Base-by-base conservation (phyloP, 2,329 filamentous ascomycete genomes). In the Myriosclerotinia curreyana region DNA sequence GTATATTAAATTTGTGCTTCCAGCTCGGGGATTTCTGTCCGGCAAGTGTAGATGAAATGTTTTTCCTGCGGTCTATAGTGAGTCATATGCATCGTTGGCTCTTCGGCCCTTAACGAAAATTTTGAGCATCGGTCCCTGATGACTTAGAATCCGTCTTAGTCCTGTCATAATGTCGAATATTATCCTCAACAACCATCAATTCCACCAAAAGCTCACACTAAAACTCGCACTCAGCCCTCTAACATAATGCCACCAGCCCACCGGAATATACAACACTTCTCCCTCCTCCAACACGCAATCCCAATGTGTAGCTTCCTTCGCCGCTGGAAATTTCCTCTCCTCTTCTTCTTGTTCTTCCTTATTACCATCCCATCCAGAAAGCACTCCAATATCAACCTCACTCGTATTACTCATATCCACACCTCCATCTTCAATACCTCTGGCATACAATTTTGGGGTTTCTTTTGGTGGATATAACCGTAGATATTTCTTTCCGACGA, bases 171-270 rank as follows among this genome's bases (percentile, higher is more conserved):
- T 31, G 28, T 31, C 28, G 28, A 31, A 31, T 31, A 1, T 31
- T 31, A 31, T 5, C 28, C 28, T 31, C 28, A 31, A 6, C 28
- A 31, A 5, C 28, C 9, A 20, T 70, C 54, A 71, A 56, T 90
- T 89, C 90, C 91, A 99, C 95, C 95, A 99, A 74, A 97, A 98
- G 74, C 92, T 97, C 15, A 98, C 92, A 70, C 93, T 97, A 73
- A 96, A 93, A 73, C 94, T 96, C 25, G 91, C 85, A 64, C 86
- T 92, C 72, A 98, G 74, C 58, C 92, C 92, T 66, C 90, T 82
- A 4, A 98, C 91, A 76, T 97, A 98, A 79, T 99, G 95, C 95
- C 95, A 99, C 94, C 95, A 99, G 0, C 94, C 95, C 6, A 91
- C 82, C 0, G 95, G 95, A 61, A 99, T 91, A 74, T 96, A 95